These are phyloP conservation scores for Colletotrichum cereale DNA, from an alignment of 2,329 filamentous ascomycete species.

Conservation along the genomic window DNA sequence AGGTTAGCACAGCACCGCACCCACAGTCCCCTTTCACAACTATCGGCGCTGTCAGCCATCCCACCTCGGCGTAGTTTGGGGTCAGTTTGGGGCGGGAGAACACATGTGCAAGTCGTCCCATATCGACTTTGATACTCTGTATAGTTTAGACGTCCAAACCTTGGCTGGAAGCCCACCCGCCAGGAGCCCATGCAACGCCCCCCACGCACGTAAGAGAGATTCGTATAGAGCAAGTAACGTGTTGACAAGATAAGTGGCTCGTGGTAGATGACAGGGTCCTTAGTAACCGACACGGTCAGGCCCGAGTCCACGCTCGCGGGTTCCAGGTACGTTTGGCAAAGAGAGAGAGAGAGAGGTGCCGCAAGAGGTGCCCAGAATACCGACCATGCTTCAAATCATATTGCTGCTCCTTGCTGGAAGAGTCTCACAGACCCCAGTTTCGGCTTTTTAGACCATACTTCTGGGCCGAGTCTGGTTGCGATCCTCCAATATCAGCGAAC, in stretches of 20 bases:
- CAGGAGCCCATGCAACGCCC: slow-evolving; percentile 8
- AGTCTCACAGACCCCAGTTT: slow-evolving; percentile 8
- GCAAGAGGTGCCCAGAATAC: neutral
- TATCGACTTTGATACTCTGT: neutral
- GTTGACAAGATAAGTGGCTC: slow-evolving; percentile 13
- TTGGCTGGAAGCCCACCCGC: neutral
- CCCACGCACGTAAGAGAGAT: slow-evolving; percentile 8
- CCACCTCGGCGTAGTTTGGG: slow-evolving; percentile 5
- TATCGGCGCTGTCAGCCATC: too few relatives aligned
- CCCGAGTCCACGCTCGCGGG: slow-evolving; percentile 4
- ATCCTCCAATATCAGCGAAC: slow-evolving; percentile 25
- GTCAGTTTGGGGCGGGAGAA: slow-evolving; percentile 32
- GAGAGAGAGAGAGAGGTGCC: neutral
- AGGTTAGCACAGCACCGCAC: neutral
- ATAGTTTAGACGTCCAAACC: neutral
- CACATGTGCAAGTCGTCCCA: slow-evolving; percentile 25
- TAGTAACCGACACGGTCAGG: slow-evolving; percentile 10
- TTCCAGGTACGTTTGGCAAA: slow-evolving; percentile 9
- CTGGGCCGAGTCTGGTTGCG: neutral
- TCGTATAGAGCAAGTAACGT: slow-evolving; percentile 20
- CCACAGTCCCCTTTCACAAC: neutral
- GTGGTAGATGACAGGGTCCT: neutral
- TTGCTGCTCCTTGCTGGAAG: slow-evolving; percentile 21
- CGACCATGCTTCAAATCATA: slow-evolving; percentile 17
- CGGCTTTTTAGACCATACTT: slow-evolving; percentile 12